phyloP scores from a whole-genome alignment of 306 rosid species.

The Trichosanthes truncata region DNA sequence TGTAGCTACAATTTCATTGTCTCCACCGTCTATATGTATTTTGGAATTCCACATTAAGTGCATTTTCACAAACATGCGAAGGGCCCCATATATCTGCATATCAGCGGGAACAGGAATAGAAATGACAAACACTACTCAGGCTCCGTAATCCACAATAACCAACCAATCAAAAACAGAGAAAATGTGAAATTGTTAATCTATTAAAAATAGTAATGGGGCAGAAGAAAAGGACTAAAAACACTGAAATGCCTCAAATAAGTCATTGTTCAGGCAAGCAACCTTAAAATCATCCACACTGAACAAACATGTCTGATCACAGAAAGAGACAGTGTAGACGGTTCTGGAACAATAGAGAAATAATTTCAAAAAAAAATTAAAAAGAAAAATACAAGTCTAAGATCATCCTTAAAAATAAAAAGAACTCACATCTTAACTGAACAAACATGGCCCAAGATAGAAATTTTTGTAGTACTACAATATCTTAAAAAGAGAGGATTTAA shows the following conservation, averaged over 20 bases:
- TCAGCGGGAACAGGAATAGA: neutral
- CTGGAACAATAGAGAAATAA: neutral
- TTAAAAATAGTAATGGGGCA: neutral
- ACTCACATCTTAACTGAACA: neutral
- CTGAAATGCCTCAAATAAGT: neutral
- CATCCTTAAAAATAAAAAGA: neutral
- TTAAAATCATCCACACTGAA: neutral
- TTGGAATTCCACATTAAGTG: constrained; percentile 84
- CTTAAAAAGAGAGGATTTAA: neutral
- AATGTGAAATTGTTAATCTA: neutral
- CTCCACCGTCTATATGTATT: constrained; percentile 68
- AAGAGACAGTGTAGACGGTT: neutral
- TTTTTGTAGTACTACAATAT: neutral
- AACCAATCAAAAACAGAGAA: neutral
- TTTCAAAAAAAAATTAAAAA: neutral
- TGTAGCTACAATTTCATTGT: constrained; percentile 65
- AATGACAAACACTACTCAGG: neutral
- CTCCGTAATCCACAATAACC: neutral
- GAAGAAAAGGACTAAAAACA: neutral
- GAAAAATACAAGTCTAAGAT: neutral
- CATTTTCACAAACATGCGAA: constrained; percentile 95
- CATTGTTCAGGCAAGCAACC: neutral
- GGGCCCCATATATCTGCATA: constrained; percentile 82
- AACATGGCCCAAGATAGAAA: neutral
- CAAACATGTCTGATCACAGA: neutral